Conservation (phyloP, 1,139 yeast genomes). For the Nakaseomyces delphensis region DNA sequence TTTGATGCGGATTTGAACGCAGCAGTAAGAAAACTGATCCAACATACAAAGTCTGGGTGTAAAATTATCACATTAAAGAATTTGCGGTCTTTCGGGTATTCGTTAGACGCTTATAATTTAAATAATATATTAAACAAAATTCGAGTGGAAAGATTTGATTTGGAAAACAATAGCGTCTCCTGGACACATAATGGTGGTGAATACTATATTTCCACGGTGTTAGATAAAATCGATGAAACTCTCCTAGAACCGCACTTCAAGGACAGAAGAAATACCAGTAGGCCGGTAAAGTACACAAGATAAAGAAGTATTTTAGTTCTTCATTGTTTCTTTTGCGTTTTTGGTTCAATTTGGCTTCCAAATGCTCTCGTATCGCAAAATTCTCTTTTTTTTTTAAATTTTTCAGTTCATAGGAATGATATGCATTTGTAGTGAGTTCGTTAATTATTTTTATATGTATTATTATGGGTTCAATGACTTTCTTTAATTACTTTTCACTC, state of each 20-base stretch:
- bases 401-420: too few relatives aligned
- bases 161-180: constrained; percentile 67
- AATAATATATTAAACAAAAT: constrained; percentile 59
- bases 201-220: constrained; percentile 69
- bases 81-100: constrained; percentile 45
- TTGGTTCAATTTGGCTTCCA: too few relatives aligned
- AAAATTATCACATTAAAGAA: constrained; percentile 72
- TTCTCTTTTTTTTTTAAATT: too few relatives aligned
- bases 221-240: constrained; percentile 36
- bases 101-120: constrained; percentile 44
- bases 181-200: constrained; percentile 82
- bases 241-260: constrained; percentile 30
- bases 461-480: too few relatives aligned
- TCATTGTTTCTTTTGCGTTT: neutral
- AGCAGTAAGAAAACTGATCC: constrained; percentile 56
- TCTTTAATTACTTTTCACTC: too few relatives aligned
- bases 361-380: too few relatives aligned
- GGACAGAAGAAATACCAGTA: constrained; percentile 18
- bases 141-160: constrained; percentile 53
- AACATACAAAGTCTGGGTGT: constrained; percentile 62
- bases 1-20: constrained; percentile 67
- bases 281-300: constrained; percentile 23
- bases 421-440: too few relatives aligned
- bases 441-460: too few relatives aligned
- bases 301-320: constrained; percentile 7